Percentiles rank a stretch among this genome's conserved stretches.
Conservation (phyloP, 2,329 filamentous ascomycete species). For the Tolypocladium pustulatum region DNA sequence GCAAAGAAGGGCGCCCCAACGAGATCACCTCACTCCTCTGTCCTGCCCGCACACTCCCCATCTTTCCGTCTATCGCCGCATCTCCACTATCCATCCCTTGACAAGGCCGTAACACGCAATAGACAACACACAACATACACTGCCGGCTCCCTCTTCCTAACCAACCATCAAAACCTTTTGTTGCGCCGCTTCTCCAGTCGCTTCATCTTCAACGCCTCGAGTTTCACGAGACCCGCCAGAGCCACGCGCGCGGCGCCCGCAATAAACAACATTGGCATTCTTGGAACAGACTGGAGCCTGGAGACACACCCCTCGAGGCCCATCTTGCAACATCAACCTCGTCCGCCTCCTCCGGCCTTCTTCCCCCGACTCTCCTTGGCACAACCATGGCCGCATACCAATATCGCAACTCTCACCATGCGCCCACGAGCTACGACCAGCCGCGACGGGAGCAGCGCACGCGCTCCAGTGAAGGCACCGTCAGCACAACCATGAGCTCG, state of each 20-base stretch:
- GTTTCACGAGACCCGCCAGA: neutral
- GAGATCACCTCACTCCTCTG: neutral
- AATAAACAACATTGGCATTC: constrained; percentile 5
- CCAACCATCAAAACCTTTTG: neutral
- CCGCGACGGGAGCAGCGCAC: constrained; percentile 37
- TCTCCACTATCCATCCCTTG: neutral
- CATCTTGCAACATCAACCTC: neutral
- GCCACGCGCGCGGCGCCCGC: neutral
- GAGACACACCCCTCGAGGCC: neutral
- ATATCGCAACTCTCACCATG: constrained; percentile 44
- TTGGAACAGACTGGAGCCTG: neutral
- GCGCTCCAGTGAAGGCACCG: constrained; percentile 78
- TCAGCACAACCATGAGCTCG: constrained; percentile 73
- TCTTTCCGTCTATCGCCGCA: neutral
- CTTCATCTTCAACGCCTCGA: neutral
- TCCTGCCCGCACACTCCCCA: neutral
- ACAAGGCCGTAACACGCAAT: neutral
- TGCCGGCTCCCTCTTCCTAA: neutral
- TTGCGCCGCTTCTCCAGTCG: neutral
- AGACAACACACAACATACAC: neutral
- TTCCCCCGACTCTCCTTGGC: constrained; percentile 1
- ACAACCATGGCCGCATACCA: constrained; percentile 40
- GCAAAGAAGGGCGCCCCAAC: constrained; percentile 2
- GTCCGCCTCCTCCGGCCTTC: neutral
- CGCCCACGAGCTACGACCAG: constrained; percentile 23